phyloP scores from a whole-genome alignment of 257 asterid species.

The Solanum ossicruentum region DNA sequence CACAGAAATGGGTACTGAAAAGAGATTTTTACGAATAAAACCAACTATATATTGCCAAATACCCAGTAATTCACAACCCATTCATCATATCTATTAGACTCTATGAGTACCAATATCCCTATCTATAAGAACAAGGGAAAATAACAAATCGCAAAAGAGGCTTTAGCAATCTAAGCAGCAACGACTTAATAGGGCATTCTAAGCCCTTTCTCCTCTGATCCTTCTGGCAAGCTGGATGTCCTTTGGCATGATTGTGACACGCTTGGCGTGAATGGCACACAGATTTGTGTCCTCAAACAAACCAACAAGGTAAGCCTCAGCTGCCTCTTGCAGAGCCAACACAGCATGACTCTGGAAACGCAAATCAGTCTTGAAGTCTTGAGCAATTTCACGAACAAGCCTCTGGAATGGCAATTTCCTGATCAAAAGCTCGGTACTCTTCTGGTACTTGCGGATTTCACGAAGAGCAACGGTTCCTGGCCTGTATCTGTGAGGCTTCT shows the following conservation, averaged over 20 bases:
- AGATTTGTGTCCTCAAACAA: slow-evolving; percentile 12
- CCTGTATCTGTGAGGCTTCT: slow-evolving; percentile 3
- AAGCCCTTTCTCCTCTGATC: slow-evolving; percentile 20
- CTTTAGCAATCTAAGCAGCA: background rate
- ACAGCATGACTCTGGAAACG: slow-evolving; percentile 22
- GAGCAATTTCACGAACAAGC: slow-evolving; percentile 18
- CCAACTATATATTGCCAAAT: background rate
- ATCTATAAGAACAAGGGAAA: background rate
- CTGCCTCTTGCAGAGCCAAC: slow-evolving; percentile 15
- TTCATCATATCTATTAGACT: background rate
- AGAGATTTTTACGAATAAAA: background rate
- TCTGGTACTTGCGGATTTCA: slow-evolving; percentile 20
- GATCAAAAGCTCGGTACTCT: slow-evolving; percentile 13
- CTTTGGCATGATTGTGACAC: slow-evolving; percentile 16
- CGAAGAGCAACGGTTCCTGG: slow-evolving; percentile 6
- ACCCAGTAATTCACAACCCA: background rate
- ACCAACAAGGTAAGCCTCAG: slow-evolving; percentile 21
- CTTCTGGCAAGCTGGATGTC: slow-evolving; percentile 16
- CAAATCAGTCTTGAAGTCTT: slow-evolving; percentile 11
- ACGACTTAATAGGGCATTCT: background rate
- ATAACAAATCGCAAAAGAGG: background rate
- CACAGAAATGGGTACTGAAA: background rate
- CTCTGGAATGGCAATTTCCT: slow-evolving; percentile 17
- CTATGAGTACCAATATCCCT: background rate
- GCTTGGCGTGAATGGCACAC: slow-evolving; percentile 18